Evolutionary conservation across 208 protist species (phyloP).

Genomic region (Acanthamoeba sp.): DNA sequence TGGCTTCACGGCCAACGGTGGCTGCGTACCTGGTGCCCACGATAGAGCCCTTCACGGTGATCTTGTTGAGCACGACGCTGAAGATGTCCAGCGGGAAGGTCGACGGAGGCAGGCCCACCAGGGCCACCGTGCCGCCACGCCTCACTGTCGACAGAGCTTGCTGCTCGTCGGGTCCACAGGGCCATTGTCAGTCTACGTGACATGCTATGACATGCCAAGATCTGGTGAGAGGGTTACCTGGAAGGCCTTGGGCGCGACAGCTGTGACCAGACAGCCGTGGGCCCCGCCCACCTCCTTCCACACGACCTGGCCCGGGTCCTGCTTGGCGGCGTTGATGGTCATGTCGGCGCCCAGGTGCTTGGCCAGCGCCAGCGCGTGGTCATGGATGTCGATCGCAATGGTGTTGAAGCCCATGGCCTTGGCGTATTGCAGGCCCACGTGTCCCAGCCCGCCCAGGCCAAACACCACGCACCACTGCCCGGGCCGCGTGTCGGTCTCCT

Average conservation of each 20-base stretch:
- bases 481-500: constrained; percentile 5
- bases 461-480: constrained; percentile 33
- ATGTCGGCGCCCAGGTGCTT: constrained; percentile 33
- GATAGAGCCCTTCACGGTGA: constrained; percentile 4
- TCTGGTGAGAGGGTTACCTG: not conserved
- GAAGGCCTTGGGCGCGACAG: constrained; percentile 28
- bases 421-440: constrained; percentile 44
- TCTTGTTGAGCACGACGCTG: constrained; percentile 52
- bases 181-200: too few relatives aligned
- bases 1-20: not conserved
- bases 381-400: not conserved
- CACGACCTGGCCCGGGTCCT: constrained; percentile 20
- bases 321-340: constrained; percentile 51
- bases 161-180: too few relatives aligned
- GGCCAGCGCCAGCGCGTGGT: not conserved
- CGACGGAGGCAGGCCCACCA: not conserved
- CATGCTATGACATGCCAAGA: too few relatives aligned
- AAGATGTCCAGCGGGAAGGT: constrained; percentile 37
- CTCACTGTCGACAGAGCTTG: constrained; percentile 9
- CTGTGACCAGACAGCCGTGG: constrained; percentile 11
- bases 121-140: constrained; percentile 12
- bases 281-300: constrained; percentile 32
- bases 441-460: constrained; percentile 3
- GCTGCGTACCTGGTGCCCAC: constrained; percentile 20
- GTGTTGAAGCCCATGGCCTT: constrained; percentile 52